Evolutionary conservation across 2,329 filamentous ascomycete genomes (phyloP).

Genomic region (Cadophora sp.): DNA sequence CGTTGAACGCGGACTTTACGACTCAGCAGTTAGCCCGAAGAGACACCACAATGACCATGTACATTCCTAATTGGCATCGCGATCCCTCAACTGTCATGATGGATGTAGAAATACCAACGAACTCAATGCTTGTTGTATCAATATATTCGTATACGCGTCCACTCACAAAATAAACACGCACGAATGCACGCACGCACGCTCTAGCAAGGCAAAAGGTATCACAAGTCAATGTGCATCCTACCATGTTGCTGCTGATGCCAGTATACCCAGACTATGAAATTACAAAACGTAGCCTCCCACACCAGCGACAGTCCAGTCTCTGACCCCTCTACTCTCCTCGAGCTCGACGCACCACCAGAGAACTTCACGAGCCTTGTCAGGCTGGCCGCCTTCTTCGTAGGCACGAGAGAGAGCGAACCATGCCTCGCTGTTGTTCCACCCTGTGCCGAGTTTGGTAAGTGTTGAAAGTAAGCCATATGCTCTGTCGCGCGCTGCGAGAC

Average conservation of each 20-base stretch:
- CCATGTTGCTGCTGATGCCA: background rate
- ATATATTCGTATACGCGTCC: slow-evolving; percentile 1
- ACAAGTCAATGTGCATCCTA: slow-evolving; percentile 1
- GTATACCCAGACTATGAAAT: slow-evolving; percentile 15
- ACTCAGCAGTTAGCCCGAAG: no score
- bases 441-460: slow-evolving; percentile 82
- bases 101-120: background rate
- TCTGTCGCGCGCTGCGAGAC: slow-evolving; percentile 87
- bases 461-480: slow-evolving; percentile 84
- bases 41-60: no score
- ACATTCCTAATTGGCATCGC: no score
- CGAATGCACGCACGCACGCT: background rate
- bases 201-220: slow-evolving; percentile 8
- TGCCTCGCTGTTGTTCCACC: slow-evolving; percentile 92
- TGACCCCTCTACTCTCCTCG: slow-evolving; percentile 82
- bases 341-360: slow-evolving; percentile 98
- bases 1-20: no score
- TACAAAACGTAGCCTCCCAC: slow-evolving; percentile 56
- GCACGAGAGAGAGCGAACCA: slow-evolving; percentile 90
- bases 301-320: slow-evolving; percentile 77
- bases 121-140: background rate
- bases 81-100: no score
- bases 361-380: slow-evolving; percentile 88
- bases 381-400: slow-evolving; percentile 85
- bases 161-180: background rate